phyloP scores from a whole-genome alignment of 139 green algal genomes.

The Chlorella vulgaris region DNA sequence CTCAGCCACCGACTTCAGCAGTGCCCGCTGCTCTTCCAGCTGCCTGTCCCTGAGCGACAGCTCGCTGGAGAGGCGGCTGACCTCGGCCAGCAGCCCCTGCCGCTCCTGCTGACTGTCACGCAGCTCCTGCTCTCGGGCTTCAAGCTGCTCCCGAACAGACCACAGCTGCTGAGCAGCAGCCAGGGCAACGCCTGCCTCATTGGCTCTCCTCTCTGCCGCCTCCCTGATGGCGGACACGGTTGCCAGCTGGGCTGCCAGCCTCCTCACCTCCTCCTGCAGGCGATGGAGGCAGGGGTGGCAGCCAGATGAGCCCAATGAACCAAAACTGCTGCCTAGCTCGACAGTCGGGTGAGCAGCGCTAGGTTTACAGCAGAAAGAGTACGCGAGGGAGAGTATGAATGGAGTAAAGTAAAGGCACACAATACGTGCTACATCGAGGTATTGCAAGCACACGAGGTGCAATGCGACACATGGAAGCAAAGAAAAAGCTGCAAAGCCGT shows the following conservation, averaged over 20 bases:
- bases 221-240: background rate
- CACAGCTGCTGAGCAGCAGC: constrained; percentile 10
- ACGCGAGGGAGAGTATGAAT: background rate
- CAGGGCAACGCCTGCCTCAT: background rate
- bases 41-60: background rate
- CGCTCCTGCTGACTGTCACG: background rate
- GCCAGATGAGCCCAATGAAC: background rate
- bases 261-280: constrained; percentile 22
- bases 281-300: background rate
- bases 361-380: background rate
- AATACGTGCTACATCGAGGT: too few species aligned
- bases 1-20: constrained; percentile 32
- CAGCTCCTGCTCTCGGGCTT: constrained; percentile 16
- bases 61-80: background rate
- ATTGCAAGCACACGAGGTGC: too few species aligned
- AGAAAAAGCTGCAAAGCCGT: background rate
- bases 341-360: background rate
- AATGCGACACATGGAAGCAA: too few species aligned
- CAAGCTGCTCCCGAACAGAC: background rate
- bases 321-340: background rate
- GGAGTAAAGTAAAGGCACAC: background rate
- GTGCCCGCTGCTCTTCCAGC: constrained; percentile 15
- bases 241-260: background rate
- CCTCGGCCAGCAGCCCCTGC: background rate
- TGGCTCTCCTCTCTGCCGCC: background rate